Base-by-base conservation (phyloP, 768 basidiomycete genomes). In the Pleurotus sapidus region DNA sequence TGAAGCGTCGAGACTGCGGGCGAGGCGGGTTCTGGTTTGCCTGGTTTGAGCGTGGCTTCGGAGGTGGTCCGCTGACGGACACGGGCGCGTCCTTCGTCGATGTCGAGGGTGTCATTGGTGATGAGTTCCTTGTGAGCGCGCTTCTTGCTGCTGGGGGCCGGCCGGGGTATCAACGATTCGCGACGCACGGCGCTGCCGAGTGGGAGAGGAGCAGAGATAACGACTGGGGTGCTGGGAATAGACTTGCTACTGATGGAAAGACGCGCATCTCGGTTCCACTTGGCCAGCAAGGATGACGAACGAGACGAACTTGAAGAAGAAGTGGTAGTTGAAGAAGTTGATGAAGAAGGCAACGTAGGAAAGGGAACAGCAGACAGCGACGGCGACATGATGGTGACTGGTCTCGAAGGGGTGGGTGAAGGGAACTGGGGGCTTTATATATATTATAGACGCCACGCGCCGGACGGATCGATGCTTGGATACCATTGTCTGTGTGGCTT, bases 231-330 rank as follows among this genome's bases (percentile, higher is more conserved):
- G 18, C 18, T n/a, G 23, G 9, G 24, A 23, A 53, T 39, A 42
- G 51, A 53, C 51, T 23, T 53, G 51, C 51, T 53, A 23, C 51
- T 53, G 38, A 53, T 53, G 23, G 51, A 53, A 40, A 42, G 17
- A 9, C 51, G 51, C 23, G 51, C 51, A 23, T 40, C 51, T 39
- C 39, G 15, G 6, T 53, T 53, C 51, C 51, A 53, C 42, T 53
- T 53, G 20, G 51, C 51, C 51, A 53, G 51, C 51, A 53, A 53
- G 38, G 51, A 53, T 23, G 51, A 39, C 8, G 30, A 11, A 34
- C 27, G 49, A 50, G 25, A 34, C 14, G 23, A 34, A 5, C n/a
- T 11, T 20, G 20, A 20, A 15, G 49, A 30, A n/a, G 37, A 25
- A 40, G 15, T 23, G 8, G 34, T 4, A 18, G 38, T n/a, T 3